These are phyloP conservation scores for Pseudogymnoascus sp. DNA, from an alignment of 2,329 filamentous ascomycete genomes.

Conservation along the genomic window DNA sequence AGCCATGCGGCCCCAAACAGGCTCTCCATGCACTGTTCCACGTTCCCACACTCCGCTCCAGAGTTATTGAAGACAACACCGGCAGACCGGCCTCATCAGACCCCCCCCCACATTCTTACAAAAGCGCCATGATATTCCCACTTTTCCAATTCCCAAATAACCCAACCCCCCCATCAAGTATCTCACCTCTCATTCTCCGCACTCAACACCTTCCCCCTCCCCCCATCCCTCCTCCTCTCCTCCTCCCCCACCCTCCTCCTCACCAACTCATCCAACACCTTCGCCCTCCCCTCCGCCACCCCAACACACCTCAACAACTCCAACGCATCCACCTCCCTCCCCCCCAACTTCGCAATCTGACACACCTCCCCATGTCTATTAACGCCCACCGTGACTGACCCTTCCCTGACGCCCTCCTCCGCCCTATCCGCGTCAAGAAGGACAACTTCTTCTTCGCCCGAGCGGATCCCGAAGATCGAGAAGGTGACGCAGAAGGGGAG, in stretches of 20 bases:
- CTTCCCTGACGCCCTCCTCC: constrained; percentile 69
- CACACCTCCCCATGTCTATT: constrained; percentile 88
- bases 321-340: constrained; percentile 71
- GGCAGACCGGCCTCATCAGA: background rate
- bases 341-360: constrained; percentile 84
- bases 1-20: background rate
- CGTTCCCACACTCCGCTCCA: background rate
- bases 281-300: constrained; percentile 68
- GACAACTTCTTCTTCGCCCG: constrained; percentile 54
- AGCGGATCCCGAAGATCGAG: constrained; percentile 55
- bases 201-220: constrained; percentile 67
- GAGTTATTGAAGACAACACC: background rate
- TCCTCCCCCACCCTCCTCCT: constrained; percentile 69
- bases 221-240: constrained; percentile 66
- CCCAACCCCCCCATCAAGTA: background rate
- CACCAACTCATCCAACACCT: constrained; percentile 68
- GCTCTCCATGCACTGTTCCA: background rate
- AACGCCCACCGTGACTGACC: constrained; percentile 72
- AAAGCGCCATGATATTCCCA: background rate
- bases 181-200: constrained; percentile 70
- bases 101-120: background rate
- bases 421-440: constrained; percentile 64
- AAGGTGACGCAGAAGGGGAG: constrained; percentile 88
- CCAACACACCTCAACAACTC: constrained; percentile 68
- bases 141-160: background rate